Percentiles rank a stretch among this genome's conserved stretches.
Evolutionary conservation across 768 basidiomycete species (phyloP).

Genomic region (Strobilomyces dryophilus): DNA sequence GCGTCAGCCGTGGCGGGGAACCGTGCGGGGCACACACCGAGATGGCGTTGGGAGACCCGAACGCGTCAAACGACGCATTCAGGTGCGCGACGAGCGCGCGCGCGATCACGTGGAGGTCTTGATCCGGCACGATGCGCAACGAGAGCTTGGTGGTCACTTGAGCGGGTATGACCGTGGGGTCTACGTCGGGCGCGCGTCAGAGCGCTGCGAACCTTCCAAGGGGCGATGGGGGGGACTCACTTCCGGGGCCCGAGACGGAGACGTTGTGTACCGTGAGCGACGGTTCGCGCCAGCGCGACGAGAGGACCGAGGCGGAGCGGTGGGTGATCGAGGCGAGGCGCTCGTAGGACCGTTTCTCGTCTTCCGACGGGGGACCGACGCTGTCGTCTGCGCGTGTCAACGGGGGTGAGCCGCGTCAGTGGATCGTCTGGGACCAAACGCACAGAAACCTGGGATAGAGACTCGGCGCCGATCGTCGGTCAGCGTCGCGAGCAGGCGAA

Average conservation of each 20-base stretch:
- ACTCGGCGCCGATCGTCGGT: slow-evolving; percentile 56
- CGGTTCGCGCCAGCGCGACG: slow-evolving; percentile 85
- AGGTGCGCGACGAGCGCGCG: slow-evolving; percentile 58
- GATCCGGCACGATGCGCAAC: slow-evolving; percentile 92
- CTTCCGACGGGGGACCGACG: slow-evolving; percentile 64
- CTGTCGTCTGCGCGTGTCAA: slow-evolving; percentile 59
- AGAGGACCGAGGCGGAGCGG: slow-evolving; percentile 61
- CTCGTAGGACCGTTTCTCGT: slow-evolving; percentile 66
- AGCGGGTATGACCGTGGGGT: slow-evolving; percentile 86
- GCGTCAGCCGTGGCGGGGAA: neutral
- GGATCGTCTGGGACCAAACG: slow-evolving; percentile 27
- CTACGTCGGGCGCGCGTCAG: slow-evolving; percentile 31
- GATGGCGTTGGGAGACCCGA: slow-evolving; percentile 69
- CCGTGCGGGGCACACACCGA: slow-evolving; percentile 40
- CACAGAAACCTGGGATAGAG: slow-evolving; percentile 80
- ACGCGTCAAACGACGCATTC: slow-evolving; percentile 47
- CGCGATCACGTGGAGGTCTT: slow-evolving; percentile 69
- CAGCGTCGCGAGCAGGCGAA: slow-evolving; percentile 72
- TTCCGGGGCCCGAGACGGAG: slow-evolving; percentile 75
- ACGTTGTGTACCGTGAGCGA: slow-evolving; percentile 87
- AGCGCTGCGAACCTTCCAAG: too few relatives aligned
- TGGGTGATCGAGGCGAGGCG: slow-evolving; percentile 66
- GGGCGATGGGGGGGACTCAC: too few relatives aligned
- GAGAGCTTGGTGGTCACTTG: slow-evolving; percentile 83
- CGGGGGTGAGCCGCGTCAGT: too few relatives aligned